phyloP scores from a whole-genome alignment of 306 rosid genomes.

The Ormosia semicastrata region DNA sequence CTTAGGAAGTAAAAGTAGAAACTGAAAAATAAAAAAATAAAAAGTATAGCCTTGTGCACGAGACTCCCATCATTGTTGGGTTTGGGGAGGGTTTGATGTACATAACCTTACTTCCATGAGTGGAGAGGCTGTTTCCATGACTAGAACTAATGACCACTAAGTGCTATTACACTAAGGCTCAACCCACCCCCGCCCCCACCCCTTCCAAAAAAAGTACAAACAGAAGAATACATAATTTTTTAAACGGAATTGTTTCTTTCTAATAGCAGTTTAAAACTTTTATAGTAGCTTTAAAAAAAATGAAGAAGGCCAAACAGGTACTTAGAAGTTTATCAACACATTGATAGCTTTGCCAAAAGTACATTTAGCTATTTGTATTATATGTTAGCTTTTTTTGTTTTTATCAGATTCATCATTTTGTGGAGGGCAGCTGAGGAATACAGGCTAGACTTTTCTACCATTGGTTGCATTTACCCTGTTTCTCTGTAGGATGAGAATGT shows the following conservation, averaged over 20 bases:
- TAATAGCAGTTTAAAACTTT: too few relatives aligned
- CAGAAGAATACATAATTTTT: neutral
- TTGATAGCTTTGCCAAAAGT: neutral
- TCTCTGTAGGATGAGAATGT: neutral
- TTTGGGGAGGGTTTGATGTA: neutral
- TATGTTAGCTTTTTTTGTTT: neutral
- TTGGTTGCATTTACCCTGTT: conserved; percentile 19
- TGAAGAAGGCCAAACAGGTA: neutral
- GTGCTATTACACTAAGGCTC: neutral
- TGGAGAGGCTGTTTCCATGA: neutral
- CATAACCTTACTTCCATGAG: neutral
- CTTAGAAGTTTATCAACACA: neutral
- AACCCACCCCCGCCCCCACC: neutral
- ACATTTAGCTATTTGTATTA: neutral
- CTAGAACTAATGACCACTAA: neutral
- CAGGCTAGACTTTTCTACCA: neutral
- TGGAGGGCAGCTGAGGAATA: neutral
- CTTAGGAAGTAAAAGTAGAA: neutral
- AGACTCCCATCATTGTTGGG: neutral
- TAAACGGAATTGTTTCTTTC: neutral
- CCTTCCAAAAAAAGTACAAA: neutral
- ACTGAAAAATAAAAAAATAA: neutral
- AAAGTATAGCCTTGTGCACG: neutral
- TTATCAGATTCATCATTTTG: neutral
- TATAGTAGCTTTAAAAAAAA: neutral